Evolutionary conservation across 352 stramenopile genomes (phyloP), one percentile per base, ranked within the genome.

Genomic region (Globisporangium megalacanthum): DNA sequence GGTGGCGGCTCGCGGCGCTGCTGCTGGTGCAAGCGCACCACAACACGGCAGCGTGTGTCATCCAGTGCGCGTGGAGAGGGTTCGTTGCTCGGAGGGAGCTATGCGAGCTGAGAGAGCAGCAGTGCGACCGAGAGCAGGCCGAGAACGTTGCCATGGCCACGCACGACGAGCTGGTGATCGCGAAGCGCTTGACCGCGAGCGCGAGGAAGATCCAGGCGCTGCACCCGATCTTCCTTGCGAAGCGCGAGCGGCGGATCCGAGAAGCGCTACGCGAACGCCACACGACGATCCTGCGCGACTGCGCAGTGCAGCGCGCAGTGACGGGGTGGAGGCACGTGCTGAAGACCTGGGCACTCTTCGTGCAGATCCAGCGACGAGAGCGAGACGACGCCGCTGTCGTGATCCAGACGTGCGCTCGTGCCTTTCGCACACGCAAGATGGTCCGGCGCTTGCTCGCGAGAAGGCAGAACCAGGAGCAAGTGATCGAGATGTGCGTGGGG

Each of bases 141-240:
- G 72, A 71, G 22, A 84, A 79, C 31, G 29, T 47, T 19, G 35
- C 17, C 8, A 81, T 92, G 76, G 58, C 68, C 0, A 48, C 33
- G 19, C 64, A 87, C 6, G 82, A 92, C 39, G 61, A 62, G 48
- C 55, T 77, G 6, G 14, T 74, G 9, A 76, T 88, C 39, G 49
- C 64, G 29, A 62, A 75, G 15, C 44, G 37, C 14, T 51, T 77
- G 15, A 75, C 88, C 49, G 58, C 64, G 9, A 70, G 72, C 6
- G 75, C 79, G 10, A 47, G 22, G 6, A 75, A 62, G 48, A 86
- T 92, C 36, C 81, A 88, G 66, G 70, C 69, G 0, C 50, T 92
- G 6, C 66, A 80, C 48, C 60, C 64, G 17, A 81, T 88, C 31
- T 64, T 65, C 6, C 19, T 53, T 20, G 64, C 60, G 8, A 82